Evolutionary conservation across 345 rosid species (phyloP), one percentile per base, ranked within the genome.

Genomic region (Noccaea caerulescens): DNA sequence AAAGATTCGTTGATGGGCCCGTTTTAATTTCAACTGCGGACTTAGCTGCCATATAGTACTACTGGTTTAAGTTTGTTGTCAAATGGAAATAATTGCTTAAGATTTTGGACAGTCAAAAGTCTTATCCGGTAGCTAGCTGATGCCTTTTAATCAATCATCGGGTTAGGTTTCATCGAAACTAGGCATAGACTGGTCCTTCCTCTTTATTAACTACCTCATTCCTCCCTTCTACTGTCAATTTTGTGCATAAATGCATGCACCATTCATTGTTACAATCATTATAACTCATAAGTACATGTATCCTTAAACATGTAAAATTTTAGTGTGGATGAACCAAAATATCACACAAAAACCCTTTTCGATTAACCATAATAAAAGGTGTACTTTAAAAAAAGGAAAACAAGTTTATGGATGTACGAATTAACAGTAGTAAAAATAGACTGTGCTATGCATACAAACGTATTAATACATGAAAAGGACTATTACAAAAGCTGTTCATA

Each of bases 111-210:
- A 13, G 23, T 68, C 44, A 18, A 44, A 16, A 56, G 13, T 43
- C 63, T 39, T 65, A 51, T 66, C 49, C 38, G 14, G 55, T 45
- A 30, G 30, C n/a, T 44, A 30, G 9, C 9, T 18, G 16, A 10
- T 10, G 54, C 39, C 33, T 16, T 47, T 9, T 14, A 55, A 14
- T 43, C 51, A 68, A 37, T 43, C 43, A 1, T 34, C 46, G 43
- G 33, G 32, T 42, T 42, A 42, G 54, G 71, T 27, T 67, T 42
- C 32, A 55, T 18, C 32, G 23, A 54, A 42, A 32, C 72, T 32
- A 33, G 54, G 23, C 72, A 44, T 20, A 49, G 44, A 18, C 11
- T 16, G 72, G 63, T 45, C 64, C 37, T 56, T 68, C 20, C 27
- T 34, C 11, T 34, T 9, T 34, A 36, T 12, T 68, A 68, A 53